Evolutionary conservation across 2,329 filamentous ascomycete species (phyloP), one percentile per base, ranked within the genome.

Genomic region (Pseudogymnoascus sp.): DNA sequence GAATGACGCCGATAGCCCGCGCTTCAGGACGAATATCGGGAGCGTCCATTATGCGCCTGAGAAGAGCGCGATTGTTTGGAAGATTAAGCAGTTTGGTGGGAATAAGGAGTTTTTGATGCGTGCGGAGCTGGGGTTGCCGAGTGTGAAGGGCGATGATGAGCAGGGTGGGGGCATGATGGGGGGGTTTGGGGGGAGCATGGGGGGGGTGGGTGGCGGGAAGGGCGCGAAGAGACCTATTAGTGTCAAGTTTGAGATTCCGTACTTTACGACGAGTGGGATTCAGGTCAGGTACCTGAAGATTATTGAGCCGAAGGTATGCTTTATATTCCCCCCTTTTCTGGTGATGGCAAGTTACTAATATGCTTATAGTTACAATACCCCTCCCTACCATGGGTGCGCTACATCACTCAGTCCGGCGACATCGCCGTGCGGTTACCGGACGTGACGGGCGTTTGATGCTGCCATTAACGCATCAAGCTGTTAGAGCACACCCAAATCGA

Each of bases 201-300:
- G 93, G 65, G 93, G 93, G 68, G 85, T 95, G 28, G 87, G 84
- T 17, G 87, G 84, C n/a, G 87, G 86, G 64, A 97, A 97, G 79
- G 90, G 90, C 19, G 84, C 85, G 64, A 99, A 97, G 83, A 82
- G 95, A 70, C 95, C 95, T 0, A 99, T 99, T 72, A 93, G 93
- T 76, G 95, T 99, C 79, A 99, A 99, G 80, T 99, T 99, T 75
- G 95, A 99, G 80, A 99, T 99, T 74, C 95, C 95, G n/a, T 99
- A 99, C 78, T 99, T 99, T 76, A 99, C 95, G n/a, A 99, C 96
- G 2, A 96, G 90, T 78, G 95, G 95, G 68, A 99, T 99, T 70
- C 96, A 99, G 77, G 95, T 99, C 72, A 86, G 95, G 72, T 99
- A 99, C 76, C 78, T 99, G 76, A 99, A 99, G 84, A 99, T 99